Base-by-base conservation (phyloP, 2,329 filamentous ascomycete genomes). In the Fusarium torreyae region DNA sequence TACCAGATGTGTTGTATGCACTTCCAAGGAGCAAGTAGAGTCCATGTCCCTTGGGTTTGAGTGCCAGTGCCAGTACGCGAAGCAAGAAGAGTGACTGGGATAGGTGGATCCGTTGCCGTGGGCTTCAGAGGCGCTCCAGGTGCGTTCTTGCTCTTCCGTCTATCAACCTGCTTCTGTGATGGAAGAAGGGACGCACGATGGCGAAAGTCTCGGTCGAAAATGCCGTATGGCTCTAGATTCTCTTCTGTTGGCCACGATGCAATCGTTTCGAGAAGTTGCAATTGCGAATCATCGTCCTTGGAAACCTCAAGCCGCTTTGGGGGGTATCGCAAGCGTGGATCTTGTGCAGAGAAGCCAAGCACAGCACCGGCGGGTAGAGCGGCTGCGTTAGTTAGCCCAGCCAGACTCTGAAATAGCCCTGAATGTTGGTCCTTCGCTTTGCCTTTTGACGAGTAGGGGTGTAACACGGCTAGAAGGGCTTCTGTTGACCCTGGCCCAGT, bases 1-100 rank as follows among this genome's bases (percentile, higher is more conserved):
- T 95, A 91, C 96, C 96, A 99, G 33, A 98, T 84, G 0, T 93
- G 89, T 36, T 89, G 84, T 36, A 98, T 91, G 73, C 93, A 97
- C 76, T 93, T 94, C 94, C 95, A 98, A 0, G 96, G 96, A 5
- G 96, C 86, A 24, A 98, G 84, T 2, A 98, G 77, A 1, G 91
- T 96, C 94, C 94, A 98, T 0, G 86, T 90, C 0, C 91, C 91
- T 48, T 91, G 89, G 2, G 84, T 81, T 46, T 85, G 86, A 13
- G 79, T 81, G 38, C 81, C 80, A 2, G 77, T 73, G 13, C 80
- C 77, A 11, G 85, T 77, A 5, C 88, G 86, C 13, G 87, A 88
- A 34, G 90, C 85, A 6, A 93, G 84, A 7, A 97, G 80, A 2
- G 95, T 83, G 39, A 95, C 80, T 1, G 96, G 96, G 17, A 98